A percentile compares a stretch with the other conserved stretches of the same genome.
phyloP scores from a whole-genome alignment of 1,284 basidiomycete genomes.

The Tremellales sp. region DNA sequence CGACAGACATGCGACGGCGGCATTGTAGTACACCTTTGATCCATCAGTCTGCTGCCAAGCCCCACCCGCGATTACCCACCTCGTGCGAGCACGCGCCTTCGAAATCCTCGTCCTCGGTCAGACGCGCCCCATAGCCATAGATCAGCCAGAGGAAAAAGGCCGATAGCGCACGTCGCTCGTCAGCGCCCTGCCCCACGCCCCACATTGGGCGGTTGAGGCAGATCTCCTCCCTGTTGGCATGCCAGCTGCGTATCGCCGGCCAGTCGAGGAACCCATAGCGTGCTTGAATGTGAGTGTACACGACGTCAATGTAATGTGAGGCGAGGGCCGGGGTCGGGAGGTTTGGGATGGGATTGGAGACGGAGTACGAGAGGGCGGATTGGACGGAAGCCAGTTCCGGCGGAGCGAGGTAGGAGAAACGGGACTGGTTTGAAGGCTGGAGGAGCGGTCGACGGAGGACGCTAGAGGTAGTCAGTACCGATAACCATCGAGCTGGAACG shows the following conservation, averaged over 20 bases:
- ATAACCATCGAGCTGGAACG: background rate
- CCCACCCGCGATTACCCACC: conserved; percentile 12
- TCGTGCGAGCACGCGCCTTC: conserved; percentile 28
- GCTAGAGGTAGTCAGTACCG: background rate
- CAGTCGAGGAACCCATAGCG: conserved; percentile 32
- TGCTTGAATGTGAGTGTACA: conserved; percentile 32
- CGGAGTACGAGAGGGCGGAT: conserved; percentile 26
- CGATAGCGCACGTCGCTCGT: conserved; percentile 21
- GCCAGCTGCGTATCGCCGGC: conserved; percentile 25
- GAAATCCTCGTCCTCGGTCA: conserved; percentile 24
- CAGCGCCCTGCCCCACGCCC: conserved; percentile 12
- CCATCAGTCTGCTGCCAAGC: background rate
- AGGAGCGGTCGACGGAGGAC: conserved; percentile 16
- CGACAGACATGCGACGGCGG: conserved; percentile 28
- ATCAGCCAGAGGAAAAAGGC: conserved; percentile 31
- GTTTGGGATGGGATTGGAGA: conserved; percentile 26
- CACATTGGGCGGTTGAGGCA: conserved; percentile 23
- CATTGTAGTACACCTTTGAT: conserved; percentile 27
- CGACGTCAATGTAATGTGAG: conserved; percentile 20
- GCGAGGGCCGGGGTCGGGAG: conserved; percentile 23
- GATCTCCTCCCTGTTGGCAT: conserved; percentile 26
- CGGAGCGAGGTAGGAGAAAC: conserved; percentile 28
- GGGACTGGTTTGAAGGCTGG: conserved; percentile 18
- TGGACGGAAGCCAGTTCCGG: conserved; percentile 24
- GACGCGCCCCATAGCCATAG: conserved; percentile 30